phyloP scores from a whole-genome alignment of 1,284 basidiomycete species.

The Apiotrichum brassicae region DNA sequence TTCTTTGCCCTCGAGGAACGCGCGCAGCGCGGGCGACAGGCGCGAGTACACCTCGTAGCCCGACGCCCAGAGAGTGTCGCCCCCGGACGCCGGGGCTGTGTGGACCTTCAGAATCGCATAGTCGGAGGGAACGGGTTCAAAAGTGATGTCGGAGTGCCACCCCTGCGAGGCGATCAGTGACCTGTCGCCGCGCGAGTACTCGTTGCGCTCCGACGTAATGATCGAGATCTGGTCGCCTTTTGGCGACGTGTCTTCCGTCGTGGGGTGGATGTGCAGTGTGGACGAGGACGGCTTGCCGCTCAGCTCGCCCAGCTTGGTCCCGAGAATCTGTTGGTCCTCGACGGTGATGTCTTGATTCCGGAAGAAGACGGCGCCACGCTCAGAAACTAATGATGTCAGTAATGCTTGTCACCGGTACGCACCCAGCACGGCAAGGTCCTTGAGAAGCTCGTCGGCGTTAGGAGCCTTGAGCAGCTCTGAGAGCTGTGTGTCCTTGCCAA shows the following conservation, averaged over 20 bases:
- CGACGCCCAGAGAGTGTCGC: slow-evolving; percentile 49
- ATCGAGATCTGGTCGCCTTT: slow-evolving; percentile 52
- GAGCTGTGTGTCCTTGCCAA: slow-evolving; percentile 6
- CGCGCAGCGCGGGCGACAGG: slow-evolving; percentile 54
- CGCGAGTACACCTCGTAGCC: slow-evolving; percentile 61
- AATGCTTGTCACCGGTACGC: not conserved
- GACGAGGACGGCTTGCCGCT: slow-evolving; percentile 53
- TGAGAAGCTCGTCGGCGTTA: slow-evolving; percentile 39
- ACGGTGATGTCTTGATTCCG: slow-evolving; percentile 53
- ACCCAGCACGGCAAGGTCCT: slow-evolving; percentile 52
- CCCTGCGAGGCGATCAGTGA: slow-evolving; percentile 25
- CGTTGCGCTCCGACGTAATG: slow-evolving; percentile 49
- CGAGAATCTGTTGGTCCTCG: slow-evolving; percentile 51
- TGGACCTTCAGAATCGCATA: slow-evolving; percentile 58
- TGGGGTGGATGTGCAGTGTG: slow-evolving; percentile 28
- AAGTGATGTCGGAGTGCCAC: slow-evolving; percentile 58
- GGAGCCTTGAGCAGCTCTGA: slow-evolving; percentile 3
- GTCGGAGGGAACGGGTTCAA: slow-evolving; percentile 60
- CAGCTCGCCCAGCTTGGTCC: slow-evolving; percentile 53
- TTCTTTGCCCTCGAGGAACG: slow-evolving; percentile 56
- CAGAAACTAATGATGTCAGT: no score
- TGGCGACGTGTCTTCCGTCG: slow-evolving; percentile 18
- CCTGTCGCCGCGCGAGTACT: slow-evolving; percentile 52
- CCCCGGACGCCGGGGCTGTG: slow-evolving; percentile 52
- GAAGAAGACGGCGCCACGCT: slow-evolving; percentile 68